phyloP scores from a whole-genome alignment of 371 early-diverging fungal species.

The Zychaea mexicana region DNA sequence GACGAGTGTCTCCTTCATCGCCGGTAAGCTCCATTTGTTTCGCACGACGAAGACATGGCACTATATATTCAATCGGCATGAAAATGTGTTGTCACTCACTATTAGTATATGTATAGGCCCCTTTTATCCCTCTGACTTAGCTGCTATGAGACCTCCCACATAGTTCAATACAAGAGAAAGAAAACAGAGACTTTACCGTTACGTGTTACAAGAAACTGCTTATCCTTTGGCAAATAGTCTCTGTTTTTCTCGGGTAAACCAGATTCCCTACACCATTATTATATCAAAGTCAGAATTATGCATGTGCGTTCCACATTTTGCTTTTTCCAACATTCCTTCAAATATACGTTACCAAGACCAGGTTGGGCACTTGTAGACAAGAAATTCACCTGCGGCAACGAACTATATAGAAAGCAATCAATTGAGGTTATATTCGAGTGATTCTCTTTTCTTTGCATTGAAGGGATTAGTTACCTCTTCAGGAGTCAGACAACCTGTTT shows the following conservation, averaged over 20 bases:
- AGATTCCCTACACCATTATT: slow-evolving; percentile 61
- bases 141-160: no score
- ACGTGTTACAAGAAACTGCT: slow-evolving; percentile 94
- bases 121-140: no score
- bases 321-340: background rate
- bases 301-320: background rate
- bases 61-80: slow-evolving; percentile 27
- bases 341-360: slow-evolving; percentile 94
- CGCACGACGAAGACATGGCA: slow-evolving; percentile 92
- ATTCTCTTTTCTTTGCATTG: no score
- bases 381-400: slow-evolving; percentile 95
- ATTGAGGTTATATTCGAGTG: background rate
- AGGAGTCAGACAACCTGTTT: slow-evolving; percentile 92
- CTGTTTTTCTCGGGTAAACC: slow-evolving; percentile 83
- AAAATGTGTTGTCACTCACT: background rate
- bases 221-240: slow-evolving; percentile 90
- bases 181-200: slow-evolving; percentile 61
- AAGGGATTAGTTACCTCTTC: slow-evolving; percentile 74
- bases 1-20: slow-evolving; percentile 59
- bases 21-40: slow-evolving; percentile 81
- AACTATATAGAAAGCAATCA: slow-evolving; percentile 59
- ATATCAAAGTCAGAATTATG: background rate
- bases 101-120: no score
- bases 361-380: slow-evolving; percentile 98
- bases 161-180: no score